Percentiles rank a stretch among this genome's conserved stretches.
Evolutionary conservation across 306 rosid genomes (phyloP).

Genomic region (Cucurbita moschata): DNA sequence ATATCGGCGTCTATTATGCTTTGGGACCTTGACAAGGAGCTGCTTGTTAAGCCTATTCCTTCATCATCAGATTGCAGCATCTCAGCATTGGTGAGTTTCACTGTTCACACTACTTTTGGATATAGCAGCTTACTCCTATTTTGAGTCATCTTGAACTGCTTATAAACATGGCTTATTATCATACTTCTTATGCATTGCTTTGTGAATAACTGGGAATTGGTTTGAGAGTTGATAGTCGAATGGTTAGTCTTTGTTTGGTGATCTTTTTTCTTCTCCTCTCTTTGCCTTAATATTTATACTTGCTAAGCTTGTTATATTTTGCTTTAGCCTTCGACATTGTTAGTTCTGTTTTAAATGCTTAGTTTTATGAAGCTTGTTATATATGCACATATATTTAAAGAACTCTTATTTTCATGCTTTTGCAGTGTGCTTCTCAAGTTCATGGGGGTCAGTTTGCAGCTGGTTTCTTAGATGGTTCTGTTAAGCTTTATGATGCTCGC

Average conservation of each 20-base stretch:
- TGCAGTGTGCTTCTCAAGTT: conserved; percentile 92
- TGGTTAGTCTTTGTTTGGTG: background rate
- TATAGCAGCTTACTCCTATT: background rate
- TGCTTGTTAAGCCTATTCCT: conserved; percentile 54
- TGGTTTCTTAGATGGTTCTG: conserved; percentile 86
- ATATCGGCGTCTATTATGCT: conserved; percentile 54
- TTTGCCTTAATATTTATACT: background rate
- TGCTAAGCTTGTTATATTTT: background rate
- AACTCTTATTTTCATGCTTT: background rate
- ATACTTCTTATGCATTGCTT: background rate
- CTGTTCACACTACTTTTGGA: background rate
- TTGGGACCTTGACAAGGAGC: conserved; percentile 97
- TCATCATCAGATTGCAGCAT: conserved; percentile 77
- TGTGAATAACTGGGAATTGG: background rate
- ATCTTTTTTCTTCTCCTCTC: background rate
- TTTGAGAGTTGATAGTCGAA: background rate
- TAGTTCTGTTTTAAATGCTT: background rate
- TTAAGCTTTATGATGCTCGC: conserved; percentile 76
- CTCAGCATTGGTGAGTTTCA: conserved; percentile 68
- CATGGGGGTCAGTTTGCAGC: conserved; percentile 93
- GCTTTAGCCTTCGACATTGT: background rate
- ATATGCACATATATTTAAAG: background rate
- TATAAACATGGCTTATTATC: background rate
- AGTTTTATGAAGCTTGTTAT: background rate
- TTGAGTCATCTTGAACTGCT: background rate